These are phyloP conservation scores for Candida jianshihensis DNA, from an alignment of 805 yeast species.

Conservation along the genomic window DNA sequence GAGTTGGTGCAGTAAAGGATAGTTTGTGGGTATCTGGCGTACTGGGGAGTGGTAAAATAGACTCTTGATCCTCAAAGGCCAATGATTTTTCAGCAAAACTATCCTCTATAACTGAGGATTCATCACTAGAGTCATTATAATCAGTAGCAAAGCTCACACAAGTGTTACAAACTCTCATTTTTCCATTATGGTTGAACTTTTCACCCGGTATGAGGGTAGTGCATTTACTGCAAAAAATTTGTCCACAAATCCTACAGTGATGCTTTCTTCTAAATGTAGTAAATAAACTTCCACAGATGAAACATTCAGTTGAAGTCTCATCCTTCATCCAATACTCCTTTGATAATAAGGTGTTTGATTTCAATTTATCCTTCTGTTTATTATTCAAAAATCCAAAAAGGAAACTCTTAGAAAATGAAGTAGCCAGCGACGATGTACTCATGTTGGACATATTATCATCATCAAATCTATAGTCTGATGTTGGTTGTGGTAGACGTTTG, in stretches of 20 bases:
- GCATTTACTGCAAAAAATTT: constrained; percentile 83
- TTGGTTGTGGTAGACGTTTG: constrained; percentile 7
- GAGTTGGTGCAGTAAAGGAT: constrained; percentile 37
- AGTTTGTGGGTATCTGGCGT: constrained; percentile 17
- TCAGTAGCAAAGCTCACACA: constrained; percentile 59
- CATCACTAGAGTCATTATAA: constrained; percentile 71
- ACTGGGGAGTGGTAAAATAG: constrained; percentile 5
- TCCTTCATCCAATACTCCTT: constrained; percentile 95
- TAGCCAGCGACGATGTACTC: constrained; percentile 35
- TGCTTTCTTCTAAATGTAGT: constrained; percentile 86
- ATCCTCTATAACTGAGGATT: constrained; percentile 36
- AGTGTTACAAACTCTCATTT: constrained; percentile 68
- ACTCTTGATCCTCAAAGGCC: constrained; percentile 15
- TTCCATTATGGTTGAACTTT: constrained; percentile 56
- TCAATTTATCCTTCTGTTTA: constrained; percentile 18
- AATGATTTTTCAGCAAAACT: constrained; percentile 17
- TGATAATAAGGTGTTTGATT: constrained; percentile 25
- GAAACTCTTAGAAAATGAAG: constrained; percentile 35
- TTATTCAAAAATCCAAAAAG: constrained; percentile 34
- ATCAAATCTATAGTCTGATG: constrained; percentile 21
- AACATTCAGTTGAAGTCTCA: constrained; percentile 83
- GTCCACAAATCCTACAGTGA: constrained; percentile 95
- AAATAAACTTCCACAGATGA: constrained; percentile 73
- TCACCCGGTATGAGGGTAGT: constrained; percentile 66
- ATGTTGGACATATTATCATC: constrained; percentile 28